phyloP scores from a whole-genome alignment of 129 eudicot species.

The Flaveria bidentis region DNA sequence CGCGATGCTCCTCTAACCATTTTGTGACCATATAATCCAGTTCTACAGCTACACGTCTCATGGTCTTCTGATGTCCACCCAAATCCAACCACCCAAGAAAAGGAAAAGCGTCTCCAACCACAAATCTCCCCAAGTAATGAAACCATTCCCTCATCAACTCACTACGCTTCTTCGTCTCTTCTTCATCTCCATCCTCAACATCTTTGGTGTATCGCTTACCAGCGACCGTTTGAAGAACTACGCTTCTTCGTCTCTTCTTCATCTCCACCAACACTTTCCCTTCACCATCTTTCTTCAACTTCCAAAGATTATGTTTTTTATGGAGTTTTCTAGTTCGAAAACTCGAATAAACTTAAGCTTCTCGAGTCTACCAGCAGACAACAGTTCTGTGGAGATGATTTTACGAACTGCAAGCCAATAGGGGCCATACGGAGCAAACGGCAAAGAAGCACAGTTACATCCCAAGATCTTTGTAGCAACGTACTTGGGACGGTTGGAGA shows the following conservation, averaged over 20 bases:
- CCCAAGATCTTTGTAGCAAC: background rate
- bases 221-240: constrained; percentile 18
- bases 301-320: background rate
- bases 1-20: constrained; percentile 32
- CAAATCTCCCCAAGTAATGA: constrained; percentile 19
- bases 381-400: background rate
- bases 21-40: constrained; percentile 9
- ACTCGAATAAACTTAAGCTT: constrained; percentile 2
- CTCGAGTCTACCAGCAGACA: background rate
- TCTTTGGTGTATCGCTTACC: constrained; percentile 14
- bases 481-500: constrained; percentile 4
- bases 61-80: constrained; percentile 32
- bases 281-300: background rate
- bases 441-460: background rate
- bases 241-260: background rate
- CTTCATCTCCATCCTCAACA: background rate
- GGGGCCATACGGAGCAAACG: background rate
- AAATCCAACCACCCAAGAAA: constrained; percentile 36
- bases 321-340: background rate
- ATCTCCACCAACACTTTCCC: constrained; percentile 7
- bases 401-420: background rate
- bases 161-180: constrained; percentile 13
- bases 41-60: constrained; percentile 9
- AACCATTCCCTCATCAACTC: constrained; percentile 20
- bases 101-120: constrained; percentile 25